Evolutionary conservation across 1,139 yeast genomes (phyloP).

Genomic region (Meyerozyma smithsonii): DNA sequence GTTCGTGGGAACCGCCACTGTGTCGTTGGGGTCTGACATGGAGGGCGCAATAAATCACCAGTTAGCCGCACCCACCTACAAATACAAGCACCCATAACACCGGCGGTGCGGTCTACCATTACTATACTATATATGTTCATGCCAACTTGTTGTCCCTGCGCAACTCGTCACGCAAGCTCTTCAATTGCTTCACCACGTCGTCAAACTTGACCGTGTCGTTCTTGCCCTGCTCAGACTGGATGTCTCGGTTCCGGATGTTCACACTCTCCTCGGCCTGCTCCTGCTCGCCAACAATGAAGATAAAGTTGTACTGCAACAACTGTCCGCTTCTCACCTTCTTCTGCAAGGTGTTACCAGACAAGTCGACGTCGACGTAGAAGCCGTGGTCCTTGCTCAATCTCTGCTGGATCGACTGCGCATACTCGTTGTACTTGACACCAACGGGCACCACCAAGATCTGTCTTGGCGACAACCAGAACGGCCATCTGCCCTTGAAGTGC

Average conservation of each 20-base stretch:
- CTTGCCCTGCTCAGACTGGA: slow-evolving; percentile 77
- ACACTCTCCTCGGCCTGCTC: slow-evolving; percentile 77
- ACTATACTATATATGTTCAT: slow-evolving; percentile 10
- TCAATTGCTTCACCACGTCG: slow-evolving; percentile 64
- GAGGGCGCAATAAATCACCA: not conserved
- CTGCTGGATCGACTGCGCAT: slow-evolving; percentile 77
- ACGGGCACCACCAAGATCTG: slow-evolving; percentile 93
- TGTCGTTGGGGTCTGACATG: slow-evolving; percentile 3
- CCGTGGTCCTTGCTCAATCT: slow-evolving; percentile 57
- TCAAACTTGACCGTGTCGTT: slow-evolving; percentile 73
- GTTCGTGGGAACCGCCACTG: slow-evolving; percentile 5
- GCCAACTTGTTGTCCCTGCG: slow-evolving; percentile 61
- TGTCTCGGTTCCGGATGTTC: slow-evolving; percentile 91
- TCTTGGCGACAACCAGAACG: slow-evolving; percentile 98
- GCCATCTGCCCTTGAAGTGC: slow-evolving; percentile 98
- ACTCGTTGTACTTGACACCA: slow-evolving; percentile 85
- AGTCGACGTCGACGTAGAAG: slow-evolving; percentile 87
- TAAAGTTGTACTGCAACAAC: slow-evolving; percentile 85
- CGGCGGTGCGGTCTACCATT: not conserved
- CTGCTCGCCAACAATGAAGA: slow-evolving; percentile 93
- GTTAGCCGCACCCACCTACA: not conserved
- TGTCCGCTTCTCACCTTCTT: slow-evolving; percentile 97
- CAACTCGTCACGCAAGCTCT: slow-evolving; percentile 58
- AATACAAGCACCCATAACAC: not conserved
- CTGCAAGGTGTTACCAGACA: slow-evolving; percentile 90